Evolutionary conservation across 345 rosid genomes (phyloP).

Genomic region (Aethionema arabicum): DNA sequence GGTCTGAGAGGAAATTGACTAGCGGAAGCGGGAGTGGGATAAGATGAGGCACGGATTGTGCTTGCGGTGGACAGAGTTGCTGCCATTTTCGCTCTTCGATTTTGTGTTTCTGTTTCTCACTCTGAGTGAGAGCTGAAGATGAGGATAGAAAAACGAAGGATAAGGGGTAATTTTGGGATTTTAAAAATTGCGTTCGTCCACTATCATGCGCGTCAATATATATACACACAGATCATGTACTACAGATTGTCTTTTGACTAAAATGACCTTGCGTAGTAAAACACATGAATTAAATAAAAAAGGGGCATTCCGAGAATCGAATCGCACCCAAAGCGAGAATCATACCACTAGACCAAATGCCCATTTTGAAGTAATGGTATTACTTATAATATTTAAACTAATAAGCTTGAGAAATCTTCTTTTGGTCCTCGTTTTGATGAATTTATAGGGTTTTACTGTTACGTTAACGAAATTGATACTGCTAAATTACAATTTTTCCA

Average conservation of each 20-base stretch:
- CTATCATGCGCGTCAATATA: not conserved
- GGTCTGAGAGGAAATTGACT: slow-evolving; percentile 30
- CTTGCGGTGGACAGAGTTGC: slow-evolving; percentile 42
- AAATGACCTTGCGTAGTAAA: not conserved
- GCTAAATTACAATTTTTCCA: too few relatives aligned
- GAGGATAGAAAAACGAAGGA: slow-evolving; percentile 23
- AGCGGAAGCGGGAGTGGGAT: slow-evolving; percentile 27
- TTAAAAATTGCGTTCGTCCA: not conserved
- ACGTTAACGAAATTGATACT: too few relatives aligned
- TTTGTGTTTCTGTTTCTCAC: slow-evolving; percentile 13
- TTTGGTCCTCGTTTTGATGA: too few relatives aligned
- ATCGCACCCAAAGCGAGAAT: slow-evolving; percentile 80
- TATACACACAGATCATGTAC: not conserved
- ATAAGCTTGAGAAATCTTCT: too few relatives aligned
- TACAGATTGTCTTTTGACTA: not conserved
- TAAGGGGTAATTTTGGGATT: slow-evolving; percentile 33
- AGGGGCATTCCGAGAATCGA: slow-evolving; percentile 65
- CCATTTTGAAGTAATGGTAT: slow-evolving; percentile 13
- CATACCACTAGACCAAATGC: slow-evolving; percentile 86
- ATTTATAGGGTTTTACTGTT: too few relatives aligned
- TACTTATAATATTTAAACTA: too few relatives aligned
- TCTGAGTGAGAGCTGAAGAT: slow-evolving; percentile 13
- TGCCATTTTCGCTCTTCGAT: slow-evolving; percentile 38
- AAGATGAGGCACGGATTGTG: slow-evolving; percentile 41
- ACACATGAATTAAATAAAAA: not conserved